phyloP scores from a whole-genome alignment of 2,329 filamentous ascomycete species.

The Ophiostoma tasmaniense region DNA sequence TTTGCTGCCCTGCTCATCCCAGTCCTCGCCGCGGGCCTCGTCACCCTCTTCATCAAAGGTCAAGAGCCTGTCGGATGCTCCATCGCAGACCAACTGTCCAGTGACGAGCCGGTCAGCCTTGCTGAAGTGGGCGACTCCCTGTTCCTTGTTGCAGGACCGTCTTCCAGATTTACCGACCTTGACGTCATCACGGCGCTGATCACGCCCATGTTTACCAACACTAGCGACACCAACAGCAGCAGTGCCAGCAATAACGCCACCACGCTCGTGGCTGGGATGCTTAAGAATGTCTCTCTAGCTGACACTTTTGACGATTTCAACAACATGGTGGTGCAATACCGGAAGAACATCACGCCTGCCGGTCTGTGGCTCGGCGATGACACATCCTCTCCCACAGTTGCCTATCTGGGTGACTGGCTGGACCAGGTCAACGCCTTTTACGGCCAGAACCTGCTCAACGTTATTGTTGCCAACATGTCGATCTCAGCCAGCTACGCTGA shows the following conservation, averaged over 20 bases:
- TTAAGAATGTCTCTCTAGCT: slow-evolving; percentile 41
- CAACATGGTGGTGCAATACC: slow-evolving; percentile 52
- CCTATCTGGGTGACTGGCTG: slow-evolving; percentile 58
- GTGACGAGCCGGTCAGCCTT: slow-evolving; percentile 31
- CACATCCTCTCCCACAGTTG: slow-evolving; percentile 53
- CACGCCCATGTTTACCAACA: slow-evolving; percentile 31
- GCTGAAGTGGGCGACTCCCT: slow-evolving; percentile 31
- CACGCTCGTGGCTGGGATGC: slow-evolving; percentile 3
- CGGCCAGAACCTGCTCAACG: slow-evolving; percentile 57
- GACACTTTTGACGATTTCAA: slow-evolving; percentile 62
- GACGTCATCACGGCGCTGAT: slow-evolving; percentile 30
- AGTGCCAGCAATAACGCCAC: slow-evolving; percentile 6
- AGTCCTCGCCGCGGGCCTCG: slow-evolving; percentile 68
- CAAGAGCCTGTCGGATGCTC: slow-evolving; percentile 46
- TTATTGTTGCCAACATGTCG: slow-evolving; percentile 56
- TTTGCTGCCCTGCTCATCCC: slow-evolving; percentile 67
- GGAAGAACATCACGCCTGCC: slow-evolving; percentile 63
- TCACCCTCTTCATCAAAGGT: slow-evolving; percentile 62
- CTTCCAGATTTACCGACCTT: slow-evolving; percentile 31
- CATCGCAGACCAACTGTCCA: slow-evolving; percentile 40
- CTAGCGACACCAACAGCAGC: slow-evolving; percentile 6
- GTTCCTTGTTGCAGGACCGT: slow-evolving; percentile 37
- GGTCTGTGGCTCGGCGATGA: slow-evolving; percentile 67
- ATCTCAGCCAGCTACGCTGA: slow-evolving; percentile 65
- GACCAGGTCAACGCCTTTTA: slow-evolving; percentile 49